phyloP scores from a whole-genome alignment of 1,139 yeast genomes.

The Lodderomyces pseudojiufengensis region DNA sequence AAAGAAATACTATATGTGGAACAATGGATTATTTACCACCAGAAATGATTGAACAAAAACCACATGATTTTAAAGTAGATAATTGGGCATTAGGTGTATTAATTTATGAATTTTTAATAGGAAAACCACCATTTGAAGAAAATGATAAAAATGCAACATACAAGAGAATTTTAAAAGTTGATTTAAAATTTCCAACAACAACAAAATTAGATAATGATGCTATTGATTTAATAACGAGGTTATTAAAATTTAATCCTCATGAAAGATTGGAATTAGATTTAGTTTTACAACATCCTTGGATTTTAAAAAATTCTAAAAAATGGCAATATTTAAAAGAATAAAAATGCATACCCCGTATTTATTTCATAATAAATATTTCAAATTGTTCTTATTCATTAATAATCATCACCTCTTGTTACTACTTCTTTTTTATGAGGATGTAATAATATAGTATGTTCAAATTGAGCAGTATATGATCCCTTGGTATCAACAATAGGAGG shows the following conservation, averaged over 20 bases:
- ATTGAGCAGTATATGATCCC: constrained; percentile 95
- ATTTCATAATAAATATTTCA: background rate
- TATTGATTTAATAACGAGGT: constrained; percentile 59
- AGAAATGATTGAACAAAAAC: constrained; percentile 84
- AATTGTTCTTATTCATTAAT: constrained; percentile 27
- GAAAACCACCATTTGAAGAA: constrained; percentile 90
- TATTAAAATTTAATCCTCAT: constrained; percentile 66
- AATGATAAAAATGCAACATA: constrained; percentile 70
- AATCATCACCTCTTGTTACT: constrained; percentile 93
- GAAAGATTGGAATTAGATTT: constrained; percentile 59
- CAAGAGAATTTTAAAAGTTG: constrained; percentile 73
- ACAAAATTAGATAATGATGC: constrained; percentile 61
- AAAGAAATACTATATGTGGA: constrained; percentile 87
- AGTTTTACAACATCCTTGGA: constrained; percentile 81
- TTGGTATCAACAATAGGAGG: constrained; percentile 89
- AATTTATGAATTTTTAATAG: constrained; percentile 82
- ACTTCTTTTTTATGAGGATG: constrained; percentile 94
- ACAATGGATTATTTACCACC: constrained; percentile 94
- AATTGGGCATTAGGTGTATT: constrained; percentile 92
- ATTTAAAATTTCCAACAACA: constrained; percentile 59
- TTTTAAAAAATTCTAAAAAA: constrained; percentile 52
- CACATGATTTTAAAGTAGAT: constrained; percentile 78
- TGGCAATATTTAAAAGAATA: constrained; percentile 27
- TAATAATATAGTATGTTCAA: constrained; percentile 86
- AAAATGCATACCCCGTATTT: background rate